These are phyloP conservation scores for Suillus luteus DNA, from an alignment of 768 basidiomycete species.

Conservation along the genomic window DNA sequence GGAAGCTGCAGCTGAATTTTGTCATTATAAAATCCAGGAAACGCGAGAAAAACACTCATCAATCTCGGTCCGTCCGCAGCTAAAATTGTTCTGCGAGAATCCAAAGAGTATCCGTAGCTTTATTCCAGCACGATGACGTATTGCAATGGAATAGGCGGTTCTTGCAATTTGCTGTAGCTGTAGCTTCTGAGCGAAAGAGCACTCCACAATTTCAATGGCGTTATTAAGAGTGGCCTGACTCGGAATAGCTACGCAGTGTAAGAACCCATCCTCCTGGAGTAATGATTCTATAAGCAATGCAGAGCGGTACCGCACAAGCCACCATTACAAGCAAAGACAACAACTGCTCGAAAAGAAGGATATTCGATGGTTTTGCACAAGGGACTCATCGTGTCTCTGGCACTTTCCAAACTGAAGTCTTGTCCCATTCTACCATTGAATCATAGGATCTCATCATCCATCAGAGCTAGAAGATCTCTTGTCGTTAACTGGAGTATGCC, in stretches of 20 bases:
- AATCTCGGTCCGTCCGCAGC: constrained; percentile 97
- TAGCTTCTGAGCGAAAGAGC: constrained; percentile 80
- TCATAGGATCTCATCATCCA: neutral
- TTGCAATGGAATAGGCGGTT: constrained; percentile 74
- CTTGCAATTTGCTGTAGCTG: constrained; percentile 90
- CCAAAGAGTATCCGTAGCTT: constrained; percentile 68
- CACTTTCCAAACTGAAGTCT: neutral
- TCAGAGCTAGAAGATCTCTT: neutral
- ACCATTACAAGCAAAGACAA: constrained; percentile 85
- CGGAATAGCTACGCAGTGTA: constrained; percentile 58
- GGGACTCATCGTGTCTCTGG: neutral
- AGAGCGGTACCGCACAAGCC: constrained; percentile 81
- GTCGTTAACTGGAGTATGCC: neutral
- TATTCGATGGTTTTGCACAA: neutral
- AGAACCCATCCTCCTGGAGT: constrained; percentile 81
- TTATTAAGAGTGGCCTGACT: constrained; percentile 60
- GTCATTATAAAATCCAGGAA: constrained; percentile 2
- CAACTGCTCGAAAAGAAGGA: neutral
- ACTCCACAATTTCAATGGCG: constrained; percentile 91
- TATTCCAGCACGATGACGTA: constrained; percentile 88
- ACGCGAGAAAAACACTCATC: constrained; percentile 39
- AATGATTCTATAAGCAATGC: constrained; percentile 73
- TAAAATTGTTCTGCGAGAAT: constrained; percentile 89
- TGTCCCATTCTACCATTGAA: neutral
- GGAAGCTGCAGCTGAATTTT: constrained; percentile 91